phyloP scores from a whole-genome alignment of 2,329 filamentous ascomycete species.

The Paradendryphiella salina region DNA sequence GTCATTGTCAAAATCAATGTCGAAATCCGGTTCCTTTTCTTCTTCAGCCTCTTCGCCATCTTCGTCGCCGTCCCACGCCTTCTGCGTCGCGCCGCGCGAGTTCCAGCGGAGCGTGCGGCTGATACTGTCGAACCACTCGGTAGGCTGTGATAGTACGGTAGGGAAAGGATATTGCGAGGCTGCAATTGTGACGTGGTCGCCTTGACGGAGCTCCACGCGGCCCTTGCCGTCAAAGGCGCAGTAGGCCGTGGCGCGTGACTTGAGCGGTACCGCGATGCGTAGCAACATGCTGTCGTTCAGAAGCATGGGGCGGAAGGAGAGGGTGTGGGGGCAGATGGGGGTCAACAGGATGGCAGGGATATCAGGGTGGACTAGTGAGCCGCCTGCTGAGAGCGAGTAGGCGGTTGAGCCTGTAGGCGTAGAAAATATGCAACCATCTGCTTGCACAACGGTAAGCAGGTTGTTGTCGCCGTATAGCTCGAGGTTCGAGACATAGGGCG shows the following conservation, averaged over 20 bases:
- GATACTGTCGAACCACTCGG: conserved; percentile 97
- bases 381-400: conserved; percentile 93
- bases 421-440: conserved; percentile 96
- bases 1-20: conserved; percentile 90
- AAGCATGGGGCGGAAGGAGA: conserved; percentile 97
- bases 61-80: conserved; percentile 67
- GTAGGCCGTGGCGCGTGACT: conserved; percentile 89
- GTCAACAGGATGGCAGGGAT: conserved; percentile 96
- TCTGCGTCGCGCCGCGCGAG: conserved; percentile 86
- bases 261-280: conserved; percentile 80
- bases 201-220: conserved; percentile 86
- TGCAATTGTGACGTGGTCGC: conserved; percentile 94
- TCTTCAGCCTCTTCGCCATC: conserved; percentile 52
- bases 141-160: conserved; percentile 84
- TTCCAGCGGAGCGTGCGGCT: conserved; percentile 94
- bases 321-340: conserved; percentile 94
- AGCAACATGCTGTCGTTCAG: conserved; percentile 92
- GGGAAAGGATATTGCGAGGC: conserved; percentile 97
- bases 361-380: conserved; percentile 92
- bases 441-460: conserved; percentile 91
- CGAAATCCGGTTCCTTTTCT: conserved; percentile 68
- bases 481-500: conserved; percentile 93
- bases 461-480: conserved; percentile 96
- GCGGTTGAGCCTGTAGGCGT: conserved; percentile 90
- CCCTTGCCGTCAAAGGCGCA: conserved; percentile 98